These are phyloP conservation scores for Acanthamoeba culbertsoni DNA, from an alignment of 208 protist genomes.

Conservation along the genomic window DNA sequence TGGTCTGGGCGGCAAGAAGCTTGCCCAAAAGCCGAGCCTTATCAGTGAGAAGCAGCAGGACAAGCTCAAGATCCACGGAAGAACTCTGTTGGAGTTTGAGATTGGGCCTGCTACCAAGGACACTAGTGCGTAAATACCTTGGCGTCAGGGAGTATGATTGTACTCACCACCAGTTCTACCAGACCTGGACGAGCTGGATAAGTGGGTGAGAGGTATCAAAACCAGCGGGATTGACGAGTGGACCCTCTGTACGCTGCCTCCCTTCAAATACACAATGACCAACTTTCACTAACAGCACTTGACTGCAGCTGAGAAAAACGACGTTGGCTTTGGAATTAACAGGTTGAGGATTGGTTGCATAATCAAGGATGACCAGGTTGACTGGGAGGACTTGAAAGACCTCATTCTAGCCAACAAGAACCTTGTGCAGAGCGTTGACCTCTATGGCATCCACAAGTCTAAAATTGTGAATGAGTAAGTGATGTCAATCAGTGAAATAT, in stretches of 20 bases:
- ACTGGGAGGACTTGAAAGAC: conserved; percentile 33
- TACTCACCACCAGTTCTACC: too few species aligned
- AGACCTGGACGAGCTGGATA: conserved; percentile 46
- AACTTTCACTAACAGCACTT: background rate
- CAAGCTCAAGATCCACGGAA: conserved; percentile 48
- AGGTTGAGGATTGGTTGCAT: conserved; percentile 43
- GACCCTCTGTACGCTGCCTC: conserved; percentile 1
- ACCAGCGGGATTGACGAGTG: conserved; percentile 27
- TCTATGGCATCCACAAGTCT: conserved; percentile 34
- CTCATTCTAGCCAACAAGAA: conserved; percentile 38
- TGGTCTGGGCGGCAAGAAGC: background rate
- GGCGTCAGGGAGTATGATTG: background rate
- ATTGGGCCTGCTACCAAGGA: background rate
- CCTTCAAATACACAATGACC: background rate
- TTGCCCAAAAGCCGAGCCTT: background rate
- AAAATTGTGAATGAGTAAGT: conserved; percentile 44
- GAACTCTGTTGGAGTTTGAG: conserved; percentile 16
- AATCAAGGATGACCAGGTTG: conserved; percentile 42
- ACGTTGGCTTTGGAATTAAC: conserved; percentile 57
- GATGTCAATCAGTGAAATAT: too few species aligned
- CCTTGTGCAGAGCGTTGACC: conserved; percentile 48
- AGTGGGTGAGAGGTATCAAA: background rate
- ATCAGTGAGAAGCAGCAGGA: conserved; percentile 3
- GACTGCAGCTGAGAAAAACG: background rate
- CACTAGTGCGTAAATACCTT: background rate